These are phyloP conservation scores for Vanilla planifolia DNA, from an alignment of 106 monocot genomes.

Conservation along the genomic window DNA sequence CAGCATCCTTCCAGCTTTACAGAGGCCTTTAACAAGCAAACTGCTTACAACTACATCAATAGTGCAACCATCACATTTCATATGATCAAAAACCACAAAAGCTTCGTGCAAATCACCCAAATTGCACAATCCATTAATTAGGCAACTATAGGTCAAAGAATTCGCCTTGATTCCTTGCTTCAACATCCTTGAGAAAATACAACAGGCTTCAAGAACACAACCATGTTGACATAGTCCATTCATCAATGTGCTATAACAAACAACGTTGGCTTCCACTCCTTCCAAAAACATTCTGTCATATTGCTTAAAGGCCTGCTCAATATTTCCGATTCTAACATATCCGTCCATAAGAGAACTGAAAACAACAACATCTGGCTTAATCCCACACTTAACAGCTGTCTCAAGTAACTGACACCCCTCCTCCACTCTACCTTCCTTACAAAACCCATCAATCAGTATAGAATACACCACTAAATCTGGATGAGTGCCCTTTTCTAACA, in stretches of 20 bases:
- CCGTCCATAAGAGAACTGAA: conserved; percentile 51
- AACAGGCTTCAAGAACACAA: conserved; percentile 22
- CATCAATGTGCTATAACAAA: conserved; percentile 42
- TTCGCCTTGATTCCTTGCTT: conserved; percentile 37
- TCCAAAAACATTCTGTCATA: conserved; percentile 30
- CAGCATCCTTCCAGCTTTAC: conserved; percentile 19
- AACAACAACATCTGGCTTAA: conserved; percentile 47
- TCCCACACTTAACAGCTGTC: conserved; percentile 18
- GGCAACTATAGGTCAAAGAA: conserved; percentile 29
- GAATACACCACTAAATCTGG: conserved; percentile 46
- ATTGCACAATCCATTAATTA: conserved; percentile 37
- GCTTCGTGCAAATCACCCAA: conserved; percentile 28
- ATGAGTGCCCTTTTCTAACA: conserved; percentile 19
- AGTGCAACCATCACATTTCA: conserved; percentile 12
- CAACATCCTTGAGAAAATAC: conserved; percentile 27
- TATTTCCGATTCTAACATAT: conserved; percentile 27
- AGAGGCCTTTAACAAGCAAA: conserved; percentile 45
- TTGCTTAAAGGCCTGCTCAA: conserved; percentile 21
- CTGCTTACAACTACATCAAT: conserved; percentile 31
- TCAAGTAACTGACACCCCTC: conserved; percentile 25
- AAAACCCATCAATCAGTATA: conserved; percentile 51
- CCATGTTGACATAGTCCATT: conserved; percentile 29
- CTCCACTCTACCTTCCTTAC: conserved; percentile 33
- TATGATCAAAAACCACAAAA: conserved; percentile 20
- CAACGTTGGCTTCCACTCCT: conserved; percentile 27